phyloP scores from a whole-genome alignment of 2,329 filamentous ascomycete species.

The Xylaria sp. region DNA sequence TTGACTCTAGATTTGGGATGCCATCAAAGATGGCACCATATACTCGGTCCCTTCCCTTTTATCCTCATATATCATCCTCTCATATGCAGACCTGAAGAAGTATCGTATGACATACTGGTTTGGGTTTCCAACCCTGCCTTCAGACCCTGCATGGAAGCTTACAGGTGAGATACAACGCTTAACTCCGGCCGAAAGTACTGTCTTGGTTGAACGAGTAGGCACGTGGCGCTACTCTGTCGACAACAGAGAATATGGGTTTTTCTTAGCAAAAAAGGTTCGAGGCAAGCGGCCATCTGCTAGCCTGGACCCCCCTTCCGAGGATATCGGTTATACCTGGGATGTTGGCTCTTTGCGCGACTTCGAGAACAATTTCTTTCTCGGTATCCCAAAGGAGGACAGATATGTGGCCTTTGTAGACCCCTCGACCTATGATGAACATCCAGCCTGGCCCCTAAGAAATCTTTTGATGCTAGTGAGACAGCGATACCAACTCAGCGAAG shows the following conservation, averaged over 20 bases:
- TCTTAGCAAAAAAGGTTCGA: conserved; percentile 83
- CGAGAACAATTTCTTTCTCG: conserved; percentile 88
- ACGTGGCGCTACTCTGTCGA: conserved; percentile 90
- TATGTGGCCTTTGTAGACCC: conserved; percentile 92
- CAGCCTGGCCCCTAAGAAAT: conserved; percentile 94
- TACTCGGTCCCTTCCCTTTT: conserved; percentile 94
- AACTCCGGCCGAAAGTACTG: conserved; percentile 75
- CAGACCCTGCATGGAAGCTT: conserved; percentile 83
- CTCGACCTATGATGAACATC: conserved; percentile 87
- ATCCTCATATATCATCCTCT: conserved; percentile 87
- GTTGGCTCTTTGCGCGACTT: conserved; percentile 80
- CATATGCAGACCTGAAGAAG: conserved; percentile 95
- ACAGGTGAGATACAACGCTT: conserved; percentile 66
- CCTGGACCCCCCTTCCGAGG: conserved; percentile 64
- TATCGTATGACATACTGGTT: conserved; percentile 99
- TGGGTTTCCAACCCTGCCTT: conserved; percentile 92
- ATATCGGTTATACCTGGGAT: conserved; percentile 77
- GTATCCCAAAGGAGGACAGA: conserved; percentile 75
- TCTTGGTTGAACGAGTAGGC: conserved; percentile 83
- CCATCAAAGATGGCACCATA: conserved; percentile 95
- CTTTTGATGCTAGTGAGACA: conserved; percentile 85
- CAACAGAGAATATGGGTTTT: conserved; percentile 89
- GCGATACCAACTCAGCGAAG: conserved; percentile 78
- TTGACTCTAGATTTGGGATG: conserved; percentile 84
- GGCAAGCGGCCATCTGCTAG: conserved; percentile 48